Conservation (phyloP, 768 basidiomycete species). For the Gymnopilus junonius region DNA sequence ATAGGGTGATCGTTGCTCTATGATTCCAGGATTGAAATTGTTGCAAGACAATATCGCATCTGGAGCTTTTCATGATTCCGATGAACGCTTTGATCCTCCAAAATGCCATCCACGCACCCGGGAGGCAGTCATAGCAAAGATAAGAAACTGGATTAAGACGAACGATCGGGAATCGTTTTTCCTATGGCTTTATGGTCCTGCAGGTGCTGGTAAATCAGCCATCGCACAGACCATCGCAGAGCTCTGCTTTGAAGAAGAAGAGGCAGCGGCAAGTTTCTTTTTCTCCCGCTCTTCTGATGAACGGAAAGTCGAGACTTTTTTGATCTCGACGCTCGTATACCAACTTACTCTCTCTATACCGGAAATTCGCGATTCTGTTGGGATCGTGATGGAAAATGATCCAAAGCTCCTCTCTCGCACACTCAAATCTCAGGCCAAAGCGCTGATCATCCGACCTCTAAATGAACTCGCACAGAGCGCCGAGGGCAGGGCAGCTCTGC, state of each 20-base stretch:
- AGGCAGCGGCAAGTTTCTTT: conserved; percentile 16
- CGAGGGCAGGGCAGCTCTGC: neutral
- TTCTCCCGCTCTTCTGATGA: conserved; percentile 12
- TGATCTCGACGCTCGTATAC: conserved; percentile 20
- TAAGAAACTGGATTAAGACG: conserved; percentile 12
- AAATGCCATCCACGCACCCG: conserved; percentile 18
- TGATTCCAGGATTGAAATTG: neutral
- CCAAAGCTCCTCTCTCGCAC: conserved; percentile 9
- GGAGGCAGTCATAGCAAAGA: conserved; percentile 11
- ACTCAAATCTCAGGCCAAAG: conserved; percentile 10
- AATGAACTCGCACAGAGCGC: neutral
- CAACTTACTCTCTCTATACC: conserved; percentile 17
- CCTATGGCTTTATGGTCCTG: conserved; percentile 20
- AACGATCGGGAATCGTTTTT: neutral
- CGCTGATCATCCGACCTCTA: conserved; percentile 11
- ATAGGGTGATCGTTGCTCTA: too few species aligned
- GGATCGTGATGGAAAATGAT: conserved; percentile 9
- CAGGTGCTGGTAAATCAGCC: conserved; percentile 23
- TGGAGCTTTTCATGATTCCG: conserved; percentile 15
- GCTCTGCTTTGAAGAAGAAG: conserved; percentile 3
- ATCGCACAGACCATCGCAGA: conserved; percentile 21
- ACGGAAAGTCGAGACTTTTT: conserved; percentile 5
- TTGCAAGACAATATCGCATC: conserved; percentile 8
- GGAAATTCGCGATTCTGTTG: conserved; percentile 3
- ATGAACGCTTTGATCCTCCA: conserved; percentile 15